Evolutionary conservation across 495 filamentous ascomycete species (phyloP), one percentile per base, ranked within the genome.

Genomic region (Talaromyces wortmannii): DNA sequence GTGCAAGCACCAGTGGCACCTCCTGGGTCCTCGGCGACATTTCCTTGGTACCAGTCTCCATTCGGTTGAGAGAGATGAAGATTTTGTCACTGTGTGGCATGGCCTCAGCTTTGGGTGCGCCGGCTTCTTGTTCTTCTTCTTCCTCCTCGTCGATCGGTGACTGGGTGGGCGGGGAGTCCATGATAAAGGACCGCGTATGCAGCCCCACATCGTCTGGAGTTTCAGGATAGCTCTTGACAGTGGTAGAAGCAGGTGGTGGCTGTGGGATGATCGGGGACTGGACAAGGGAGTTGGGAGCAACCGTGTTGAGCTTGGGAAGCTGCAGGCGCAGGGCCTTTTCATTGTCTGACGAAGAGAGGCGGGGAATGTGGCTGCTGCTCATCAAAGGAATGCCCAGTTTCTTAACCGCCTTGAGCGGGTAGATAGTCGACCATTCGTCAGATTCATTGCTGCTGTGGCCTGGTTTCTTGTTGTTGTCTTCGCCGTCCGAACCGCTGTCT

Each of bases 281-380:
- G n/a, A 48, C 7, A 8, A 31, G 15, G 3, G 54, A 13, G 3
- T n/a, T 6, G 7, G 49, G 32, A 6, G 17, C 30, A 18, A 31
- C 42, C 42, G 68, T 73, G 50, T 71, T 63, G 6, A 77, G 61
- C 51, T 68, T 69, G 12, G 73, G 70, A 18, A 73, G 58, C 55
- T 69, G 65, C 31, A 65, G 56, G 13, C 62, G 65, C 40, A 70
- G 53, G 32, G 65, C 60, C 33, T 57, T 59, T 55, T 64, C 62
- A 48, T 53, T 61, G n/a, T 48, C 53, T 43, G 16, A 60, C 48
- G 55, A 68, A 56, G 55, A 58, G n/a, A 57, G 57, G 8, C 57
- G 45, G 7, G 53, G 53, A 49, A 48, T 55, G 16, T 55, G 53
- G 29, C 45, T 55, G 18, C 31, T 44, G 5, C 44, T 48, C 45